These are phyloP conservation scores for Lactarius psammicola DNA, from an alignment of 768 basidiomycete genomes.

Conservation along the genomic window DNA sequence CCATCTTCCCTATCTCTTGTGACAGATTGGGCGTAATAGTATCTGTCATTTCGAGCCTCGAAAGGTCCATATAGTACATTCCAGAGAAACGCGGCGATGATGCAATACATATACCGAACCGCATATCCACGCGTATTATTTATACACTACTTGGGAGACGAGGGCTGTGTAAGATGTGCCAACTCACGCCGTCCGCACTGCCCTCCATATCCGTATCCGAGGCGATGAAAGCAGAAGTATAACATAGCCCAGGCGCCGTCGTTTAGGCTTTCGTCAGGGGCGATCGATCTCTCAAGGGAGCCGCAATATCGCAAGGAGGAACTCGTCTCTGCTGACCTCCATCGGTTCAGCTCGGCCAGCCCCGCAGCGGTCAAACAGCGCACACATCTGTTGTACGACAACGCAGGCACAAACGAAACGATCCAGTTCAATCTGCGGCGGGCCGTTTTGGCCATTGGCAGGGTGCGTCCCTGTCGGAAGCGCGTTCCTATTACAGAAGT, in stretches of 20 bases:
- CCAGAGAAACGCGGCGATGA: background rate
- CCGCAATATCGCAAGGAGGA: conserved; percentile 4
- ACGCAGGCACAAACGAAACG: conserved; percentile 15
- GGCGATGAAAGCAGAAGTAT: background rate
- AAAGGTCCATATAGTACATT: background rate
- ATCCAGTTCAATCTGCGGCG: conserved; percentile 8
- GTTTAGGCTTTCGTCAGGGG: background rate
- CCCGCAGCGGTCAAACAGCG: conserved; percentile 4
- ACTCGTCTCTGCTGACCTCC: conserved; percentile 3
- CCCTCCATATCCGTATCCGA: background rate
- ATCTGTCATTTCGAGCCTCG: background rate
- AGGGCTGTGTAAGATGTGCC: background rate
- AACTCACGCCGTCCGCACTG: background rate
- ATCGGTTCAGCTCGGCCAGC: background rate
- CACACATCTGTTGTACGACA: conserved; percentile 12
- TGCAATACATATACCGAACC: background rate
- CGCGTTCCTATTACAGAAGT: no score
- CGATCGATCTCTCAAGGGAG: background rate
- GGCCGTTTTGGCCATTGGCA: background rate
- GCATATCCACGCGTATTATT: background rate
- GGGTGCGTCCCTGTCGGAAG: background rate
- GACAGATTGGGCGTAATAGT: background rate
- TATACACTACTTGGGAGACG: background rate
- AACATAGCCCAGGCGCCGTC: background rate
- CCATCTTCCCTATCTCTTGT: no score